phyloP scores from a whole-genome alignment of 495 filamentous ascomycete species.

The Tuber aestivum region DNA sequence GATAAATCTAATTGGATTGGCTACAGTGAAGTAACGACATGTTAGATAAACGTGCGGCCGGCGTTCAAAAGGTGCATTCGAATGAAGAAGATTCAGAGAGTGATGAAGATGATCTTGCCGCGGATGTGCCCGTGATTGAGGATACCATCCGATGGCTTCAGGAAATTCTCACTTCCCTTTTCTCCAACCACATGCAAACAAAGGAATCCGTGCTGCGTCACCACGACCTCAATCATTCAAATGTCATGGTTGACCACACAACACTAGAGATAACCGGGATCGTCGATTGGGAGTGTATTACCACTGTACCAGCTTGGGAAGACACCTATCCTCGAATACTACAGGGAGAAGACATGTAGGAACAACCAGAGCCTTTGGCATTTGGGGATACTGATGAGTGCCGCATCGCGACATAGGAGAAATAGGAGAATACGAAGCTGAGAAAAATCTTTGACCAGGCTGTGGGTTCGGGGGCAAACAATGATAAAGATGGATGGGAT shows the following conservation, averaged over 20 bases:
- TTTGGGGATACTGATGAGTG: constrained; percentile 39
- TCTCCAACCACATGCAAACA: constrained; percentile 29
- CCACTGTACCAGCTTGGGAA: constrained; percentile 49
- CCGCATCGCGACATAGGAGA: constrained; percentile 28
- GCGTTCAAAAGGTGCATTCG: constrained; percentile 5
- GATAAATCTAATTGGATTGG: not conserved
- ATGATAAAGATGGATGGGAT: too few species aligned
- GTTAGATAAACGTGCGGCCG: not conserved
- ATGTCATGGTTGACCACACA: constrained; percentile 49
- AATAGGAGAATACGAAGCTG: constrained; percentile 27
- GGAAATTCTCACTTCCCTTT: constrained; percentile 17
- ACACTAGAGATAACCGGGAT: constrained; percentile 47
- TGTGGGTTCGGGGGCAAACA: constrained; percentile 19
- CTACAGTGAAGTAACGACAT: not conserved
- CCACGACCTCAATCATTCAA: constrained; percentile 48
- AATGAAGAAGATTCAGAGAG: constrained; percentile 13
- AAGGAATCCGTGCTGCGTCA: constrained; percentile 45
- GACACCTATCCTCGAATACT: constrained; percentile 50
- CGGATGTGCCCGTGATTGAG: constrained; percentile 12
- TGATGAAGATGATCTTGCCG: constrained; percentile 21
- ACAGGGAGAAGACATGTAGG: constrained; percentile 24
- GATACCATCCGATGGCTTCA: constrained; percentile 8
- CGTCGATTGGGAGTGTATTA: constrained; percentile 54
- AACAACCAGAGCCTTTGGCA: constrained; percentile 39
- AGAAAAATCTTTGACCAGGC: constrained; percentile 17